Evolutionary conservation across 148 eudicot species (phyloP).

Genomic region (Camellia sinensis): DNA sequence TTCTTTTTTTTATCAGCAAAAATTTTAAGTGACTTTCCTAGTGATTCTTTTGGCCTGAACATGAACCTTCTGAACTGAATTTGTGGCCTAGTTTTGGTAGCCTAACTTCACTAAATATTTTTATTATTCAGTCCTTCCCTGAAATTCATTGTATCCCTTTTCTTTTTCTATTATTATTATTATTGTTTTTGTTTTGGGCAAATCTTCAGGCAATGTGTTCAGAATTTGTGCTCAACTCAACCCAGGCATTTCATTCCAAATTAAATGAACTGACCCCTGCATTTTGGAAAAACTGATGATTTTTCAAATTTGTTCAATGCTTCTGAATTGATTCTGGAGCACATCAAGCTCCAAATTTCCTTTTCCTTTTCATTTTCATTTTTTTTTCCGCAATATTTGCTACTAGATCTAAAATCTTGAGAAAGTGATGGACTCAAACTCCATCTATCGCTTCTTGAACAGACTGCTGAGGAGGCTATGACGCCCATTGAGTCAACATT

Average conservation of each 20-base stretch:
- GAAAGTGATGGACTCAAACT: not conserved
- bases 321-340: not conserved
- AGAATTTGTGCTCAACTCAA: not conserved
- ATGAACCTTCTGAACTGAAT: not conserved
- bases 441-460: conserved; percentile 21
- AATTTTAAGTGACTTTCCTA: not conserved
- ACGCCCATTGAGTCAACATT: conserved; percentile 97
- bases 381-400: not conserved
- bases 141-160: not conserved
- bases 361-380: not conserved
- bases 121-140: not conserved
- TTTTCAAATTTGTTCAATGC: not conserved
- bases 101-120: not conserved
- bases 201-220: not conserved
- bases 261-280: not conserved
- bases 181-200: too few relatives aligned
- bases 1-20: not conserved
- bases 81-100: not conserved
- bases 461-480: conserved; percentile 99
- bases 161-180: not conserved
- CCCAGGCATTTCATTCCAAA: not conserved
- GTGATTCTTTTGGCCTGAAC: not conserved
- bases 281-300: not conserved
- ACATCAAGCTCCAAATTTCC: not conserved
- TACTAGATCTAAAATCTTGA: not conserved